Conservation (phyloP, 2,329 filamentous ascomycete genomes). For the Botryotinia calthae region DNA sequence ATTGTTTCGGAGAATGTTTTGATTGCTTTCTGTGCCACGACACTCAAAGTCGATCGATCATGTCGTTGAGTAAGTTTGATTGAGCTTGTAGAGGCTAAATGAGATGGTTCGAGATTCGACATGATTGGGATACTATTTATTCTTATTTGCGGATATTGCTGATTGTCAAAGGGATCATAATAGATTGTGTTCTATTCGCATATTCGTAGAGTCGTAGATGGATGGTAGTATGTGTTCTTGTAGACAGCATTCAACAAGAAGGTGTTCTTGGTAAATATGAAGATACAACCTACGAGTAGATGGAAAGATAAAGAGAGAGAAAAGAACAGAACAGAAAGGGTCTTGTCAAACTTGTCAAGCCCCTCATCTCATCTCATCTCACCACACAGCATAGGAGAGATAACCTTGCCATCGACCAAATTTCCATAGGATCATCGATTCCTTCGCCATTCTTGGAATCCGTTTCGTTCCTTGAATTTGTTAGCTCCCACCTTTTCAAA, state of each 20-base stretch:
- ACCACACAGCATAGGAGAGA: neutral
- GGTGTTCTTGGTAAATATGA: too few species aligned
- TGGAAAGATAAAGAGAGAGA: neutral
- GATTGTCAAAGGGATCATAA: neutral
- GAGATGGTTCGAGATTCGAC: neutral
- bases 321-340: neutral
- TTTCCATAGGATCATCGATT: neutral
- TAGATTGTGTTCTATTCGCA: neutral
- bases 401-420: neutral
- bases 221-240: neutral
- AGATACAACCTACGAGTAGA: neutral
- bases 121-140: neutral
- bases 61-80: constrained; percentile 12
- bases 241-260: too few species aligned
- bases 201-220: neutral
- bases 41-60: constrained; percentile 1
- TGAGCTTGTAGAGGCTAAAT: neutral
- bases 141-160: neutral
- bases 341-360: neutral
- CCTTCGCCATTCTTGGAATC: constrained; percentile 2
- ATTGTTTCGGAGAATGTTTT: constrained; percentile 1
- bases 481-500: neutral
- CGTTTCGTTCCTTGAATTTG: neutral
- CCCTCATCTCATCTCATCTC: neutral
- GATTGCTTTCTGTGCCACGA: neutral